Evolutionary conservation across 2,329 filamentous ascomycete species (phyloP).

Genomic region (Akanthomyces lecanii): DNA sequence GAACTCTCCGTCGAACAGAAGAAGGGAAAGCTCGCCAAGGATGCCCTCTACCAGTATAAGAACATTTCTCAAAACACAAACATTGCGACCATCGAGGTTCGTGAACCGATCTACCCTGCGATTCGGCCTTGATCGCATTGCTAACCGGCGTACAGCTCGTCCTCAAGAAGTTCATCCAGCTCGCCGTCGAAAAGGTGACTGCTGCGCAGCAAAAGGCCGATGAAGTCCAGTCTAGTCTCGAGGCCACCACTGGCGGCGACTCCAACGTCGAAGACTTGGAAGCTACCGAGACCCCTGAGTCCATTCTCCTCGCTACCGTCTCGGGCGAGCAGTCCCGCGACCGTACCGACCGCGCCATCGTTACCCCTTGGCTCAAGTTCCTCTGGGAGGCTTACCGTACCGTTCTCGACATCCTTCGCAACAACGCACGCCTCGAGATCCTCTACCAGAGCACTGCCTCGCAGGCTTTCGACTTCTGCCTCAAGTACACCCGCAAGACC

Average conservation of each 20-base stretch:
- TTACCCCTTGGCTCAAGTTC: conserved; percentile 99
- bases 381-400: conserved; percentile 99
- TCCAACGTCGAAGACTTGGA: conserved; percentile 91
- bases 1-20: conserved; percentile 95
- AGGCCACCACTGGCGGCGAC: conserved; percentile 54
- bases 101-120: conserved; percentile 20
- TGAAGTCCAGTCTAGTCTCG: conserved; percentile 83
- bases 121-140: not conserved
- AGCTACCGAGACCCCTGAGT: conserved; percentile 95
- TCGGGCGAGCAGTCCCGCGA: conserved; percentile 97
- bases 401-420: conserved; percentile 96
- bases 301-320: conserved; percentile 93
- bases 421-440: conserved; percentile 94
- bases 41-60: conserved; percentile 99
- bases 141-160: conserved; percentile 58
- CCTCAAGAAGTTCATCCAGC: conserved; percentile 95
- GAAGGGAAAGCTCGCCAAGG: conserved; percentile 98
- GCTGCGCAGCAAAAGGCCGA: conserved; percentile 95
- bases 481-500: conserved; percentile 97
- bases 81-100: conserved; percentile 91
- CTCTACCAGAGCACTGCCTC: conserved; percentile 98
- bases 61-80: conserved; percentile 99
- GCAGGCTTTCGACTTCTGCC: conserved; percentile 98
- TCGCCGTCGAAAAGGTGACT: conserved; percentile 93
- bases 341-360: conserved; percentile 94